Evolutionary conservation across 148 eudicot species (phyloP).

Genomic region (Euryodendron excelsum): DNA sequence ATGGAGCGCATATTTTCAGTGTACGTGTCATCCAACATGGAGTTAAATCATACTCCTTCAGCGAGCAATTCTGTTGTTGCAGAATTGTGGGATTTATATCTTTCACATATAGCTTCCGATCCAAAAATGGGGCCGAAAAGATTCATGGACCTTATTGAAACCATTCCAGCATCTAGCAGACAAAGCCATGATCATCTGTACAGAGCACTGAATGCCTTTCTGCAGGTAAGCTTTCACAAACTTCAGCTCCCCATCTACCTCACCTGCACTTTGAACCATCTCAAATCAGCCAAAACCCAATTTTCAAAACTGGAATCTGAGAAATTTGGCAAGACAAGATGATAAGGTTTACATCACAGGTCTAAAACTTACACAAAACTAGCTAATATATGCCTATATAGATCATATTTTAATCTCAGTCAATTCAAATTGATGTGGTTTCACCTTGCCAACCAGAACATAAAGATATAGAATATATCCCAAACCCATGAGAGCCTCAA

Average conservation of each 20-base stretch:
- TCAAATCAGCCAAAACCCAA: neutral
- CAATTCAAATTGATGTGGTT: neutral
- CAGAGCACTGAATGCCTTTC: slow-evolving; percentile 54
- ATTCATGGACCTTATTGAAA: slow-evolving; percentile 66
- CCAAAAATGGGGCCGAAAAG: slow-evolving; percentile 38
- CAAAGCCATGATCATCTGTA: slow-evolving; percentile 78
- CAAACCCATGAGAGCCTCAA: neutral
- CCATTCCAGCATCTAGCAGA: slow-evolving; percentile 58
- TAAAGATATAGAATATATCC: neutral
- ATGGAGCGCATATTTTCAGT: slow-evolving; percentile 63
- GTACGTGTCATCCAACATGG: slow-evolving; percentile 44
- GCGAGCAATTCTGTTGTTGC: slow-evolving; percentile 49
- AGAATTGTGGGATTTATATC: slow-evolving; percentile 79
- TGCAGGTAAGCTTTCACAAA: slow-evolving; percentile 44
- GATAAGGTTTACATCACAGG: neutral
- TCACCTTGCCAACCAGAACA: neutral
- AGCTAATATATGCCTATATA: neutral
- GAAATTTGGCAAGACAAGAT: neutral
- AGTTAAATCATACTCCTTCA: slow-evolving; percentile 30
- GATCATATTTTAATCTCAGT: neutral
- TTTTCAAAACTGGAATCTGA: neutral
- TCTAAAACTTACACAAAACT: neutral
- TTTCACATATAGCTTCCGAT: slow-evolving; percentile 48
- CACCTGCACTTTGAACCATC: neutral
- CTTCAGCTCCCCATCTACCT: neutral